Percentiles rank a stretch among this genome's conserved stretches.
phyloP scores from a whole-genome alignment of 2,329 filamentous ascomycete species.

The Colletotrichum camelliae region DNA sequence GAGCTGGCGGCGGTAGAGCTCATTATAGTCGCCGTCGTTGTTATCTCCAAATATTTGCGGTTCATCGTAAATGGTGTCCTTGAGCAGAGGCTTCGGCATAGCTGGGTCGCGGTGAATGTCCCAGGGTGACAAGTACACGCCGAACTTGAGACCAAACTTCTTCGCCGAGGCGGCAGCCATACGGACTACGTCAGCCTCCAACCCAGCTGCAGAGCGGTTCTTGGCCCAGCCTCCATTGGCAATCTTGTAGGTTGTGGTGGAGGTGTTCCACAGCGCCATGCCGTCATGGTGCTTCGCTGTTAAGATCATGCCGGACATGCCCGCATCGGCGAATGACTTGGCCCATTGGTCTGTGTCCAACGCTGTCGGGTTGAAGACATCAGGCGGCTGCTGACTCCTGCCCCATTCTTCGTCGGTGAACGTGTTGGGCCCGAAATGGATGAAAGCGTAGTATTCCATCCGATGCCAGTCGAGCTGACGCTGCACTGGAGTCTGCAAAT shows the following conservation, averaged over 20 bases:
- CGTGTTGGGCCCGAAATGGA: constrained; percentile 34
- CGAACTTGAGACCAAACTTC: constrained; percentile 36
- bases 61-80: constrained; percentile 31
- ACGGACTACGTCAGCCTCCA: constrained; percentile 34
- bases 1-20: neutral
- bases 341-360: constrained; percentile 36
- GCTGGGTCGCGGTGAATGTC: constrained; percentile 40
- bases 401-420: constrained; percentile 36
- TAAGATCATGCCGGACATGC: constrained; percentile 36
- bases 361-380: constrained; percentile 28
- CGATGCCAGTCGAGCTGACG: constrained; percentile 31
- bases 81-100: constrained; percentile 35
- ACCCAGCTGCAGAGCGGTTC: constrained; percentile 27
- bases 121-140: constrained; percentile 40
- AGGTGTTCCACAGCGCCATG: constrained; percentile 39
- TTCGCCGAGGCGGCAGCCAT: constrained; percentile 35
- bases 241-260: constrained; percentile 37
- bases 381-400: constrained; percentile 24
- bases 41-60: neutral
- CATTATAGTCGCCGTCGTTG: neutral
- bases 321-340: constrained; percentile 12
- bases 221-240: constrained; percentile 18
- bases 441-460: constrained; percentile 33
- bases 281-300: constrained; percentile 42
- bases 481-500: neutral